These are phyloP conservation scores for Fusarium nisikadoi DNA, from an alignment of 2,329 filamentous ascomycete genomes.

Conservation along the genomic window DNA sequence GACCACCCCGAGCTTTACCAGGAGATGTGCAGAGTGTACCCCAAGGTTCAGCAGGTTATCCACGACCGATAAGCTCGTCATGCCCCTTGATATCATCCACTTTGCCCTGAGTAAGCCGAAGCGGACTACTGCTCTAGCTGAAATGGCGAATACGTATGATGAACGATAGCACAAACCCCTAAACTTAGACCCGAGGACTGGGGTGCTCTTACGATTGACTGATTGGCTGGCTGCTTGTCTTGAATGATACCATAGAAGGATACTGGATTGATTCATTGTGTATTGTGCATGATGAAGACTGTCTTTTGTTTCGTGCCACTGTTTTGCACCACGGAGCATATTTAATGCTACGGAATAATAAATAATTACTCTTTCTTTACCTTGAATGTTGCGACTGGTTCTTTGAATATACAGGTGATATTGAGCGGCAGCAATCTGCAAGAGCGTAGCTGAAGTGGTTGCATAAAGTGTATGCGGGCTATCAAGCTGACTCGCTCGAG, in stretches of 20 bases:
- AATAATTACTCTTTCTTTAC: neutral
- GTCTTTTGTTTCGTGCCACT: neutral
- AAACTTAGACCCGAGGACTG: neutral
- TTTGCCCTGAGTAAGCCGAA: neutral
- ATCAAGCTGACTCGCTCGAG: too few relatives aligned
- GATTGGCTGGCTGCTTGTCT: neutral
- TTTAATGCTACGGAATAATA: slow-evolving; percentile 1
- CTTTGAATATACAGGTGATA: accelerated
- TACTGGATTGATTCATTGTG: neutral
- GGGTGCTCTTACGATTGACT: neutral
- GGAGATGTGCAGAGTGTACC: slow-evolving; percentile 83
- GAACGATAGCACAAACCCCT: accelerated
- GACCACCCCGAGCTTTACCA: slow-evolving; percentile 86
- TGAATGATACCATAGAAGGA: slow-evolving; percentile 29
- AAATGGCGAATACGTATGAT: neutral
- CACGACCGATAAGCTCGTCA: slow-evolving; percentile 45
- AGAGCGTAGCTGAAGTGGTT: neutral
- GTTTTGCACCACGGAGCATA: neutral
- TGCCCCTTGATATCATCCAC: accelerated
- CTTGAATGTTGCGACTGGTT: accelerated
- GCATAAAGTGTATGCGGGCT: accelerated
- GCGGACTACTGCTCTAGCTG: neutral
- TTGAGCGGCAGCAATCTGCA: neutral
- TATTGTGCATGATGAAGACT: neutral
- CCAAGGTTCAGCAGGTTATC: slow-evolving; percentile 82